Base-by-base conservation (phyloP, 1,139 yeast genomes). In the Eremothecium cymbalariae region DNA sequence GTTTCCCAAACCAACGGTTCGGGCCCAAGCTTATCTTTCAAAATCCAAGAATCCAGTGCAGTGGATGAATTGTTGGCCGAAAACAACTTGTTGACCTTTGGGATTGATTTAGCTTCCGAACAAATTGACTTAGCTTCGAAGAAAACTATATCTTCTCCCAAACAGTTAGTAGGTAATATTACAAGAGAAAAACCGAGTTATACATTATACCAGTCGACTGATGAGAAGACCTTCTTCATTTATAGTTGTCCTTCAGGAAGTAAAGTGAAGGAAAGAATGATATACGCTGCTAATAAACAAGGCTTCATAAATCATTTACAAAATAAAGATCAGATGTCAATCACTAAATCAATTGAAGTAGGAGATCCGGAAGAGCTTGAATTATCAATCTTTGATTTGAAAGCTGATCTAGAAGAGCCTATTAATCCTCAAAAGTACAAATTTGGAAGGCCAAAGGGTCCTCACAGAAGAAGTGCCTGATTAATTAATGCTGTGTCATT, bases 171-270 rank as follows among this genome's bases (percentile, higher is more conserved):
- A 2, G 25, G 36, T 4, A 37, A 45, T 17, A 58, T 72, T 27
- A 53, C 54, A 62, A 63, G 48, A 1, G 60, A 53, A 2, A 59
- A 53, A 30, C 77, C 78, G n/a, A 75, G 74, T 38, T 88, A 77
- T 53, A 73, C 77, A 21, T 50, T 88, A 15, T 74, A 69, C 53
- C 19, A 31, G n/a, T 66, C 40, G 48, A 27, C 15, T 7, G 38
- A 47, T 3, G 48, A 40, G 2, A 50, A 48, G 19, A 44, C 50
- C 31, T 55, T 49, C 21, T 85, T 90, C 55, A 74, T 88, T 25
- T 85, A 85, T 53, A 71, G 90, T 5, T 88, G 96, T 57, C 97
- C 98, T 3, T 75, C 93, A 0, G 86, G 90, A 2, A 81, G 95
- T 18, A 78, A 78, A 56, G 93, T 90, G 31, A 82, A 80, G 57